Evolutionary conservation across 768 basidiomycete species (phyloP).

Genomic region (Mycena indigotica): DNA sequence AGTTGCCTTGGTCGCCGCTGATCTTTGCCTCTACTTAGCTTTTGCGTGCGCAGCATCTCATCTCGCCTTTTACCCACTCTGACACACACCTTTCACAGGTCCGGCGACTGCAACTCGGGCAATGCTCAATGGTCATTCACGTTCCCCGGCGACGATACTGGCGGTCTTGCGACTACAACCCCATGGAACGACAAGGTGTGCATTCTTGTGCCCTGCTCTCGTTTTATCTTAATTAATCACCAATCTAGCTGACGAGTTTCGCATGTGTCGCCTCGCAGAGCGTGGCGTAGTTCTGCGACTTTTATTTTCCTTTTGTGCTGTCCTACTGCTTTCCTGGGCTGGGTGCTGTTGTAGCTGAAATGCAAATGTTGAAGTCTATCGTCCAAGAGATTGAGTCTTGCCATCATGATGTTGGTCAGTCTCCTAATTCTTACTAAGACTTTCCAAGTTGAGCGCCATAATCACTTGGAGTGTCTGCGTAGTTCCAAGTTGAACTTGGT

Average conservation of each 20-base stretch:
- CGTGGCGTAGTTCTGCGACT: too few relatives aligned
- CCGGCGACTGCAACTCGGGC: conserved; percentile 17
- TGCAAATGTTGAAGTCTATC: too few relatives aligned
- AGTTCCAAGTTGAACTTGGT: too few relatives aligned
- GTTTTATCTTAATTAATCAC: background rate
- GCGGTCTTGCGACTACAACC: conserved; percentile 15
- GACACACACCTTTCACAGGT: background rate
- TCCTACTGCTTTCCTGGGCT: too few relatives aligned
- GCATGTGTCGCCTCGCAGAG: conserved; percentile 15
- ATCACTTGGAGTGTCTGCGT: too few relatives aligned
- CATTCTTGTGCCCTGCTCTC: background rate
- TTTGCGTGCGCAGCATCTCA: conserved; percentile 6
- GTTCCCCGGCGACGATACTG: conserved; percentile 20
- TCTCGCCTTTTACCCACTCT: background rate
- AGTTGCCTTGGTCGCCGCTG: background rate
- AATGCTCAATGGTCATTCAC: conserved; percentile 21
- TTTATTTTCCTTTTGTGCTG: too few relatives aligned
- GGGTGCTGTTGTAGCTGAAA: too few relatives aligned
- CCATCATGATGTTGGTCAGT: too few relatives aligned
- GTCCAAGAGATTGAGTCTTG: too few relatives aligned
- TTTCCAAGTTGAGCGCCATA: too few relatives aligned
- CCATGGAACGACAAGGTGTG: conserved; percentile 21
- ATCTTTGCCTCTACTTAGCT: background rate
- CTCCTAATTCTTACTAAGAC: too few relatives aligned
- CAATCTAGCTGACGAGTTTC: conserved; percentile 18